A percentile compares a stretch with the other conserved stretches of the same genome.
Evolutionary conservation across 768 basidiomycete genomes (phyloP).

Genomic region (Tylopilus rubrobrunneus): DNA sequence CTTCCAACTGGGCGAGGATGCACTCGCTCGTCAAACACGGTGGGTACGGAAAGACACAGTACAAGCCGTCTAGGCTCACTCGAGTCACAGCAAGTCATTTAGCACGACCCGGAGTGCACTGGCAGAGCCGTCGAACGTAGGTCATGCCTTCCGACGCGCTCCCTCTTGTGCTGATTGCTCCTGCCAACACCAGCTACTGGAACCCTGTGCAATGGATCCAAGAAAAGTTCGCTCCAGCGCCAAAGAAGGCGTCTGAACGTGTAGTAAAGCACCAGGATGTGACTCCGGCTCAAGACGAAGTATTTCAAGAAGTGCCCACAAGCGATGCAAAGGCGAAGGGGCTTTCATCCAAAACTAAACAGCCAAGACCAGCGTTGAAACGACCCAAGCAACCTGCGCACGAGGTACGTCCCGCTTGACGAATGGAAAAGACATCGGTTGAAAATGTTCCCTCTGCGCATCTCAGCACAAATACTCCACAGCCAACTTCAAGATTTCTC

Average conservation of each 20-base stretch:
- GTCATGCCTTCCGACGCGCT: conserved; percentile 14
- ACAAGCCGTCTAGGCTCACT: neutral
- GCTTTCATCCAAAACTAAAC: conserved; percentile 17
- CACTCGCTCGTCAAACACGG: conserved; percentile 26
- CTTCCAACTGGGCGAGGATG: conserved; percentile 15
- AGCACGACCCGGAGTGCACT: conserved; percentile 23
- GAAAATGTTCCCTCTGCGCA: conserved; percentile 6
- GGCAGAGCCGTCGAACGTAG: conserved; percentile 44
- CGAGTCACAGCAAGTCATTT: conserved; percentile 11
- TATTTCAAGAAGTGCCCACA: conserved; percentile 43
- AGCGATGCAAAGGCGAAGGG: conserved; percentile 16
- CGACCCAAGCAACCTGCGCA: conserved; percentile 25
- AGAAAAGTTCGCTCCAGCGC: conserved; percentile 49
- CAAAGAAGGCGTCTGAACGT: conserved; percentile 43
- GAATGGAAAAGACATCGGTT: neutral
- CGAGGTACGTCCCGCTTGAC: conserved; percentile 20
- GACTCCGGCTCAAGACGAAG: conserved; percentile 26
- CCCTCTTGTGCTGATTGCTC: neutral
- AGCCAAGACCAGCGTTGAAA: conserved; percentile 7
- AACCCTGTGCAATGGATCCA: conserved; percentile 63
- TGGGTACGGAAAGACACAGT: conserved; percentile 8
- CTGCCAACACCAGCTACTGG: conserved; percentile 40
- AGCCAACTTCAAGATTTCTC: conserved; percentile 88
- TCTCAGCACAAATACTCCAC: conserved; percentile 90
- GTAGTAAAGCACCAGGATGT: conserved; percentile 35